Evolutionary conservation across 345 rosid species (phyloP).

Genomic region (Mercurialis annua): DNA sequence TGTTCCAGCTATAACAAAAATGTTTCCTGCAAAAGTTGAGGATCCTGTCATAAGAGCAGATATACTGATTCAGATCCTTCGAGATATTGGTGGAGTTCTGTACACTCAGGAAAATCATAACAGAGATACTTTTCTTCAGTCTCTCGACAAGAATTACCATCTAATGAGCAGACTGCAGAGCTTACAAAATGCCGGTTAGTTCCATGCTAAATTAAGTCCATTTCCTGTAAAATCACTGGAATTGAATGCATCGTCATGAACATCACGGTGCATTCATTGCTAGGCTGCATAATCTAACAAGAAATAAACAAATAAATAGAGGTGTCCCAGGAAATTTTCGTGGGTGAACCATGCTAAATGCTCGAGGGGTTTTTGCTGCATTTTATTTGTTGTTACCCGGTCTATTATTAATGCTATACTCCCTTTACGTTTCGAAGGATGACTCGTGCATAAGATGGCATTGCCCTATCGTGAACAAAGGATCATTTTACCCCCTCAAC

Average conservation of each 20-base stretch:
- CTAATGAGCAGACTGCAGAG: conserved; percentile 54
- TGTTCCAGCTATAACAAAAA: conserved; percentile 55
- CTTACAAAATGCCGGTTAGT: conserved; percentile 60
- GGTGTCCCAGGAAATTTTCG: too few species aligned
- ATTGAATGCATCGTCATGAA: background rate
- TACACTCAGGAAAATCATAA: conserved; percentile 48
- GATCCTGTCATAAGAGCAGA: conserved; percentile 88
- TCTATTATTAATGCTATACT: background rate
- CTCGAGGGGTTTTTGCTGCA: background rate
- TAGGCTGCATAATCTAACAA: background rate
- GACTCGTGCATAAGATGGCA: background rate
- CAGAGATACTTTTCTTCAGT: conserved; percentile 48
- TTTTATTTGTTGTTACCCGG: background rate
- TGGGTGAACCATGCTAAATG: background rate
- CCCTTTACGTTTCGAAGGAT: background rate
- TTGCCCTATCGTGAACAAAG: background rate
- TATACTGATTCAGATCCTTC: conserved; percentile 69
- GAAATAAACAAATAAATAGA: background rate
- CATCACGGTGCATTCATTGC: background rate
- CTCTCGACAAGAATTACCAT: conserved; percentile 54
- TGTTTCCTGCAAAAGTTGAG: conserved; percentile 83
- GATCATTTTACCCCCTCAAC: too few species aligned
- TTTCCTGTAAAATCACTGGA: background rate
- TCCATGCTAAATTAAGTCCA: background rate
- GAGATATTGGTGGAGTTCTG: conserved; percentile 67